phyloP scores from a whole-genome alignment of 2,329 filamentous ascomycete species.

The Aspergillus sp. region DNA sequence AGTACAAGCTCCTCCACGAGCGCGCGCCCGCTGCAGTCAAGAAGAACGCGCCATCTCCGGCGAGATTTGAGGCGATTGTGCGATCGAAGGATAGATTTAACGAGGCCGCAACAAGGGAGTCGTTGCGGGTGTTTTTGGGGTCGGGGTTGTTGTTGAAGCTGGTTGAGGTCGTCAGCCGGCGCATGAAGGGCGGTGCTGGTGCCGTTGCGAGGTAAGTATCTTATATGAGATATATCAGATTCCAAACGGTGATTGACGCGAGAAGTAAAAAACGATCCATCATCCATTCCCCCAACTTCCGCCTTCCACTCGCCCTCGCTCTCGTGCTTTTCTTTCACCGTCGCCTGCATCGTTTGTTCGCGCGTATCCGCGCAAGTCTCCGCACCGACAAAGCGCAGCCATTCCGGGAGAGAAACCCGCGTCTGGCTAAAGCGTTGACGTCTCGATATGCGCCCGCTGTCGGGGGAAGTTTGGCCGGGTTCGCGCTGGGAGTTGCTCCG shows the following conservation, averaged over 20 bases:
- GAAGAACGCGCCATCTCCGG: slow-evolving; percentile 46
- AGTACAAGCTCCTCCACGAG: slow-evolving; percentile 78
- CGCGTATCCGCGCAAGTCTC: slow-evolving; percentile 68
- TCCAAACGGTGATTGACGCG: not conserved
- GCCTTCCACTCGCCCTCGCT: slow-evolving; percentile 75
- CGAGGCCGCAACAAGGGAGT: slow-evolving; percentile 62
- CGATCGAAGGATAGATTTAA: slow-evolving; percentile 59
- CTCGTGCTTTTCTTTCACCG: slow-evolving; percentile 83
- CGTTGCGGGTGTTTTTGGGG: slow-evolving; percentile 61
- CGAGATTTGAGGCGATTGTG: slow-evolving; percentile 46
- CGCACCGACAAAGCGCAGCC: slow-evolving; percentile 71
- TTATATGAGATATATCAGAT: not conserved
- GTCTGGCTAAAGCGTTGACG: slow-evolving; percentile 65
- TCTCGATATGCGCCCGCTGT: slow-evolving; percentile 79
- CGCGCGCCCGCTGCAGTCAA: slow-evolving; percentile 55
- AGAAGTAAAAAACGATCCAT: slow-evolving; percentile 36
- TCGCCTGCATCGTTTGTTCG: slow-evolving; percentile 83
- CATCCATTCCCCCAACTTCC: slow-evolving; percentile 58
- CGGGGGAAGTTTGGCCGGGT: slow-evolving; percentile 80
- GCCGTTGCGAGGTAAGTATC: slow-evolving; percentile 11
- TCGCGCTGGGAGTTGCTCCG: slow-evolving; percentile 71
- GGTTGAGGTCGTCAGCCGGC: slow-evolving; percentile 46
- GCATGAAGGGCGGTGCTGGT: slow-evolving; percentile 14
- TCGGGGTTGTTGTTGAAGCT: slow-evolving; percentile 59
- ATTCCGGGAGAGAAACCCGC: slow-evolving; percentile 77